A percentile compares a stretch with the other conserved stretches of the same genome.
These are phyloP conservation scores for Eremochloa ophiuroides DNA, from an alignment of 176 grass and related monocot species.

Conservation along the genomic window DNA sequence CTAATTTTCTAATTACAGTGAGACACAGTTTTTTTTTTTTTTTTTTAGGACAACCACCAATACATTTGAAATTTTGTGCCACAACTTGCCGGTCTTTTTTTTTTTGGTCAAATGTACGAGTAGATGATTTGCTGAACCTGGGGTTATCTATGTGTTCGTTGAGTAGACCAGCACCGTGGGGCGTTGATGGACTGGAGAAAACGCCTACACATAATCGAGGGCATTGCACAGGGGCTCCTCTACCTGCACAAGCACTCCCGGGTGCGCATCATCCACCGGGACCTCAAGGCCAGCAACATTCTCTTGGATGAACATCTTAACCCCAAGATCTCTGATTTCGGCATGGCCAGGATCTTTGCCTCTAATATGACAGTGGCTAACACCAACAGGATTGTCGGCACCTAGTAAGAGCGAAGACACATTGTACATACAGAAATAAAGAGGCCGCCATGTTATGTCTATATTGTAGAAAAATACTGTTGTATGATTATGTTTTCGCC, in stretches of 20 bases:
- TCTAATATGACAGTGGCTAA: conserved; percentile 33
- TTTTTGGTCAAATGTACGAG: too few species aligned
- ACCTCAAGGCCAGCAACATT: conserved; percentile 39
- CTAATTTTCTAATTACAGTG: too few species aligned
- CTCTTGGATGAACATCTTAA: conserved; percentile 38
- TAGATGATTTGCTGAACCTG: too few species aligned
- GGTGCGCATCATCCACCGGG: conserved; percentile 56
- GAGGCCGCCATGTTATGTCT: too few species aligned
- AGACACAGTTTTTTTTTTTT: too few species aligned
- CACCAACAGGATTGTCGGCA: conserved; percentile 42
- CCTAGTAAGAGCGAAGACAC: conserved; percentile 42
- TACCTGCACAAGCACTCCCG: conserved; percentile 73
- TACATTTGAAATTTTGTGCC: too few species aligned
- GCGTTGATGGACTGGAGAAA: not conserved
- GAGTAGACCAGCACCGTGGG: not conserved
- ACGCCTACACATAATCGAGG: conserved; percentile 44
- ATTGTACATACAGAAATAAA: too few species aligned
- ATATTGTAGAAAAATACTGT: too few species aligned
- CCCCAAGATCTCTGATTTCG: conserved; percentile 71
- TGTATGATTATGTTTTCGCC: too few species aligned
- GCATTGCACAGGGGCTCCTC: conserved; percentile 55
- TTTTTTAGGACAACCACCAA: too few species aligned
- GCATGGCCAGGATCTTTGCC: conserved; percentile 47
- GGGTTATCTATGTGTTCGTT: too few species aligned
- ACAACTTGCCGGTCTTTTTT: not conserved